phyloP scores from a whole-genome alignment of 2,329 filamentous ascomycete genomes.

The Verticillium klebahnii region DNA sequence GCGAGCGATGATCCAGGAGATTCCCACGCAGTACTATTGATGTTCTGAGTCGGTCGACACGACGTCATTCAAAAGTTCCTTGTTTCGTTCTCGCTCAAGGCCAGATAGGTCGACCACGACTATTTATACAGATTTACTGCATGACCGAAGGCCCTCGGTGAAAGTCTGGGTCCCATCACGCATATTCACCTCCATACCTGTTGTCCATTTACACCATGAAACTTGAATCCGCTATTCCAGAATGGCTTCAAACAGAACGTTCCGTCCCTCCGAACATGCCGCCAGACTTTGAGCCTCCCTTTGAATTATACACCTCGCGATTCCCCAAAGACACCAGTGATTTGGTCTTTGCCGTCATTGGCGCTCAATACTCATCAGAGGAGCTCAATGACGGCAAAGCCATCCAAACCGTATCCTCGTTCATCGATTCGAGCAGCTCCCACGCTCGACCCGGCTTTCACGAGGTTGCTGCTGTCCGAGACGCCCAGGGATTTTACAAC shows the following conservation, averaged over 20 bases:
- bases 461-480: constrained; percentile 12
- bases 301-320: constrained; percentile 10
- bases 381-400: constrained; percentile 1
- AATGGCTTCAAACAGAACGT: background rate
- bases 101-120: too few species aligned
- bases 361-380: constrained; percentile 8
- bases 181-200: background rate
- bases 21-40: too few species aligned
- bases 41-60: too few species aligned
- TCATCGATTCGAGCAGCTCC: constrained; percentile 3
- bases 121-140: too few species aligned
- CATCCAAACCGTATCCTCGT: constrained; percentile 5
- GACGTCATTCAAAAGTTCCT: too few species aligned
- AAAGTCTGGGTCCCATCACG: background rate
- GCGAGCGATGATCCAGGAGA: too few species aligned
- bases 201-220: background rate
- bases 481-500: constrained; percentile 11
- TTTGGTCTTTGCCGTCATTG: constrained; percentile 13
- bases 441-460: constrained; percentile 2
- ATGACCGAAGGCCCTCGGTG: background rate
- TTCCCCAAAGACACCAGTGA: constrained; percentile 11
- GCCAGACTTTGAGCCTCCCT: constrained; percentile 9
- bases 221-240: background rate
- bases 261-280: constrained; percentile 5
- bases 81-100: too few species aligned